Evolutionary conservation across 2,329 filamentous ascomycete species (phyloP).

Genomic region (Phoma sp.): DNA sequence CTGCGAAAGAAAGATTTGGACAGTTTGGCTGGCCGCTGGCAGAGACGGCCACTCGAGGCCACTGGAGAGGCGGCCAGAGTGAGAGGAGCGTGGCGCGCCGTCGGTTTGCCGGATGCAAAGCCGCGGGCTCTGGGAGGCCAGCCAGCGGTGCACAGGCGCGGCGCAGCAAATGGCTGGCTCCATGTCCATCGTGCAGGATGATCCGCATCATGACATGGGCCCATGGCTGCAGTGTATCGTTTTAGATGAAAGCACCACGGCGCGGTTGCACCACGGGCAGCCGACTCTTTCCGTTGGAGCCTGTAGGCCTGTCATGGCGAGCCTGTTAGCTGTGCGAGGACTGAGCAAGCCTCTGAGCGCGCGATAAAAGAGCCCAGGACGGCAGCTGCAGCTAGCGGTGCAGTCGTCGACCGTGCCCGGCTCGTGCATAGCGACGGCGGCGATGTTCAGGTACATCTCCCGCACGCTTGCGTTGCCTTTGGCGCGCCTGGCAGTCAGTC

Average conservation of each 20-base stretch:
- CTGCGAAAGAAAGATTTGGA: constrained; percentile 14
- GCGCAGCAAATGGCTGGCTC: constrained; percentile 28
- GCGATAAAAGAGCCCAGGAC: constrained; percentile 22
- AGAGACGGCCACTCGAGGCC: constrained; percentile 27
- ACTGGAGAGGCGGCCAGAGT: constrained; percentile 25
- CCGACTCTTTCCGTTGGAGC: constrained; percentile 35
- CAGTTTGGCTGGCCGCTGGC: constrained; percentile 8
- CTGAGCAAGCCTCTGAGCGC: constrained; percentile 11
- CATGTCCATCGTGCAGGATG: constrained; percentile 27
- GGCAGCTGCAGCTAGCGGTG: constrained; percentile 36
- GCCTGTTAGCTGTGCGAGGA: background rate
- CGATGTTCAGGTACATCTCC: constrained; percentile 42
- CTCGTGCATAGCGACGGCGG: constrained; percentile 29
- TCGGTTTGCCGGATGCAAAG: constrained; percentile 16
- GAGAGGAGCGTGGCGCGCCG: constrained; percentile 23
- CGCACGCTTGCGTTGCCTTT: constrained; percentile 21
- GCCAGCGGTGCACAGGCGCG: constrained; percentile 19
- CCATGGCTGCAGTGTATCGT: constrained; percentile 25
- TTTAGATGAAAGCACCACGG: constrained; percentile 40
- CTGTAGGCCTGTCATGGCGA: constrained; percentile 17
- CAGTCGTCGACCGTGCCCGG: constrained; percentile 33
- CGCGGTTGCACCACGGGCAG: constrained; percentile 32
- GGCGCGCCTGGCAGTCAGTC: too few species aligned
- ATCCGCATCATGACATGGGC: constrained; percentile 32
- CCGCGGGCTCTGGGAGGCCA: constrained; percentile 13